phyloP scores from a whole-genome alignment of 2,329 filamentous ascomycete genomes.

The Penicillium sp. region DNA sequence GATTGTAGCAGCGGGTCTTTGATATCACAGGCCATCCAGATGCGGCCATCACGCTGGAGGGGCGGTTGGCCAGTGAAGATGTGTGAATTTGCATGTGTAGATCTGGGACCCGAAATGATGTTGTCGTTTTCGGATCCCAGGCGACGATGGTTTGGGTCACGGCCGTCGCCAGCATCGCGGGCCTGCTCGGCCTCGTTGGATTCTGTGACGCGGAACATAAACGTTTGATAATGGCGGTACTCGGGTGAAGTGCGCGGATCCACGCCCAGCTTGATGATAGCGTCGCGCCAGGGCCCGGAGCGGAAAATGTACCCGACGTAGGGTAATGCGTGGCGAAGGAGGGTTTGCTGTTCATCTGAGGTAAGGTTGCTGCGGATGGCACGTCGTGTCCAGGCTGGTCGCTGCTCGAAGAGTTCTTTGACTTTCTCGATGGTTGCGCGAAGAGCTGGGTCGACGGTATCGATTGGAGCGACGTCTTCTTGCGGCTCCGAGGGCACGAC shows the following conservation, averaged over 20 bases:
- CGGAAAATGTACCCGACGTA: constrained; percentile 91
- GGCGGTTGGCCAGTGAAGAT: constrained; percentile 74
- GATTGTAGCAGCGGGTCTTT: constrained; percentile 69
- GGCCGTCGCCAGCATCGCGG: no score
- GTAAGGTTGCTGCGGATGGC: constrained; percentile 71
- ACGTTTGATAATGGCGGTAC: constrained; percentile 80
- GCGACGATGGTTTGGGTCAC: no score
- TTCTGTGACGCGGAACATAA: constrained; percentile 70
- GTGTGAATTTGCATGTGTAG: constrained; percentile 48
- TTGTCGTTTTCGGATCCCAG: background rate
- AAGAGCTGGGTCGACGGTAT: constrained; percentile 56
- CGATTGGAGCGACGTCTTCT: constrained; percentile 53
- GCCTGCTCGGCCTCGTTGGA: background rate
- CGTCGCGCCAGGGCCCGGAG: constrained; percentile 87
- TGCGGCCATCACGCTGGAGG: constrained; percentile 75
- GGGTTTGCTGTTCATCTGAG: constrained; percentile 50
- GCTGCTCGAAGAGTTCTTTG: constrained; percentile 63
- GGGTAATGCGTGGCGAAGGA: constrained; percentile 71
- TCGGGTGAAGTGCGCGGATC: constrained; percentile 77
- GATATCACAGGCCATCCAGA: constrained; percentile 94
- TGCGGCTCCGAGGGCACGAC: constrained; percentile 61
- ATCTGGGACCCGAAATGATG: background rate
- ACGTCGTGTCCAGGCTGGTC: constrained; percentile 84
- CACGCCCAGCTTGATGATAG: constrained; percentile 78
- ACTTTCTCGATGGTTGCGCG: constrained; percentile 65